Percentiles rank a stretch among this genome's conserved stretches.
Evolutionary conservation across 768 basidiomycete species (phyloP).

Genomic region (Tricholoma flavovirens): DNA sequence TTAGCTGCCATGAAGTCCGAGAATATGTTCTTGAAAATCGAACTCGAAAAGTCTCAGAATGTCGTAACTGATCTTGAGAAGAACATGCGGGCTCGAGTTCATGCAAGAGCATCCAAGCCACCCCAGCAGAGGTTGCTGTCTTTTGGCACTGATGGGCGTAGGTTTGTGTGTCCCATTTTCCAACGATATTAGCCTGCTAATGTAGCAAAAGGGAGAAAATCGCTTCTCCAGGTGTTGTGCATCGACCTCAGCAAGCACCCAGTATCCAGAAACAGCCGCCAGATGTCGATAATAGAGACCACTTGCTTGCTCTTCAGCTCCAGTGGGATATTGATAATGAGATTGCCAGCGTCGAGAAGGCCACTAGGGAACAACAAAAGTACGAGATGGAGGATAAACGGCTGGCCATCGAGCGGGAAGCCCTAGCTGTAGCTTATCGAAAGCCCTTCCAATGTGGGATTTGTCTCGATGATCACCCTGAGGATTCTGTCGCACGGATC

Average conservation of each 20-base stretch:
- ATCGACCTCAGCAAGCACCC: neutral
- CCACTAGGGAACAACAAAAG: conserved; percentile 30
- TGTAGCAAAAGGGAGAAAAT: neutral
- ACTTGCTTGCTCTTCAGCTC: neutral
- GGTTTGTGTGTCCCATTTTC: neutral
- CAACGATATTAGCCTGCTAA: neutral
- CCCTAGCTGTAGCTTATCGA: conserved; percentile 22
- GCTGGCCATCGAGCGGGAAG: conserved; percentile 26
- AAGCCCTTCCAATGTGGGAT: conserved; percentile 44
- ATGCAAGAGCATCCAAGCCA: neutral
- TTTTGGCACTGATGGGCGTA: too few species aligned
- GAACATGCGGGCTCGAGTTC: neutral
- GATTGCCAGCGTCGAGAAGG: conserved; percentile 11
- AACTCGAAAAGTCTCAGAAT: neutral
- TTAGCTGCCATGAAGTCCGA: conserved; percentile 30
- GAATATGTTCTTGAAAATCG: conserved; percentile 14
- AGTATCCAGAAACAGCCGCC: neutral
- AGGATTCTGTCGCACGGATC: conserved; percentile 17
- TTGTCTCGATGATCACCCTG: conserved; percentile 41
- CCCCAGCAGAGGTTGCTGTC: neutral
- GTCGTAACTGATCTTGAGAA: neutral
- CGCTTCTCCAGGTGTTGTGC: neutral
- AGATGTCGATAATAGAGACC: neutral
- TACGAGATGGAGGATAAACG: conserved; percentile 33
- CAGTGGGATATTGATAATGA: neutral